Evolutionary conservation across 495 filamentous ascomycete species (phyloP), one percentile per base, ranked within the genome.

Genomic region (Thermothielavioides terrestris): DNA sequence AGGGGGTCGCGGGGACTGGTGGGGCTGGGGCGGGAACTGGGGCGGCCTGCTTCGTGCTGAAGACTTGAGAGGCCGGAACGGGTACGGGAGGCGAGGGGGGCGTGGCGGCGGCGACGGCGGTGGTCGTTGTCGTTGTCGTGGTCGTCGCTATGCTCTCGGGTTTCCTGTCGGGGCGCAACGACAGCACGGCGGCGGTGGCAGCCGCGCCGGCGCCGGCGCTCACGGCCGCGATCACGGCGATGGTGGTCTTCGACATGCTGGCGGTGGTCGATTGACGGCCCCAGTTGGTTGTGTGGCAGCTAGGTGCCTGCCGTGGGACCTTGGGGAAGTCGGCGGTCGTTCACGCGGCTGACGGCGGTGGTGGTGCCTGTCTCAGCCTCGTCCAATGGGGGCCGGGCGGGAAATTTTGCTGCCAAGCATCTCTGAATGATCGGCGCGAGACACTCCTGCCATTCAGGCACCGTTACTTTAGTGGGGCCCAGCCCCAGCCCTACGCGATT

Each of bases 141-240:
- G 74, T 50, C 40, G 56, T 63, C 48, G 64, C 59, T 27, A 18
- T 46, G 20, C 11, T 2, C 18, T 68, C 63, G 41, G 66, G 46
- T 42, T 74, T 74, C 43, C 72, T 74, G 22, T 78, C 68, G 30
- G 62, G 52, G 12, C 77, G 78, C 46, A 78, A 64, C n/a, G 83
- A 83, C 67, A 79, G 87, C 66, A 94, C 75, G 15, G 89, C 75
- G 14, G 70, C 69, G 34, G 89, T 95, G 42, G 85, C 71, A 50
- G 86, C 87, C 42, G 89, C 90, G 18, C 91, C 92, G 32, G 88
- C 83, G 63, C 86, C 88, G 38, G 92, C 92, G 62, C 88, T 86
- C 64, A 84, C 85, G 40, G 86, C 90, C 34, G 89, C 92, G 56
- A 95, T 85, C 36, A 92, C 77, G 36, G 88, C 89, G 51, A 96